Evolutionary conservation across 306 rosid species (phyloP), one percentile per base, ranked within the genome.

Genomic region (Acacia crassicarpa): DNA sequence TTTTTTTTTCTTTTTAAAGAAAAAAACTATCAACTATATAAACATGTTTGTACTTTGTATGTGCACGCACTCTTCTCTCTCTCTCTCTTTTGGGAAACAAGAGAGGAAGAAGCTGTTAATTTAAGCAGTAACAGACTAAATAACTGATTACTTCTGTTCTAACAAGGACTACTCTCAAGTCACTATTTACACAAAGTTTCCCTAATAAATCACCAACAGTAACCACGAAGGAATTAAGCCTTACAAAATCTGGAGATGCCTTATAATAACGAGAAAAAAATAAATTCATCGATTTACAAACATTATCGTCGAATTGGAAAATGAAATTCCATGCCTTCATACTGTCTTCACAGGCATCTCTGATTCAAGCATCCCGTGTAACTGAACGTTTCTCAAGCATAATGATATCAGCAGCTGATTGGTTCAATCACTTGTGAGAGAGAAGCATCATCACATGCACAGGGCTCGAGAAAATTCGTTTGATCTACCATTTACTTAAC

Each of bases 251-350:
- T 5, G 35, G 30, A 13, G 35, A 12, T 62, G 12, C 8, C 54
- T 48, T 4, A 2, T 67, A 8, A 72, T 80, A 9, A 58, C 32
- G 22, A 48, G 20, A 17, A 51, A 20, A 20, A 6, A 13, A 38
- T 4, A 51, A 62, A 75, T 71, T 20, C 25, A n/a, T n/a, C 20
- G 65, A 25, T 67, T 45, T 78, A 44, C 69, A 66, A 72, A 33
- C 80, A 74, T 14, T 40, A 56, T 23, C 30, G 35, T 66, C 3
- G 38, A 58, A 56, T 65, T 46, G 30, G 23, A 27, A 67, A 69
- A 78, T 63, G 45, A 71, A 66, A 53, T 56, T 44, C 74, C 83
- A 59, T 61, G 11, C 66, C 81, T 61, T 25, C 61, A 41, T n/a
- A 51, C 22, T 6, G 22, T 53, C 59, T 44, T 10, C 58, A 16